Base-by-base conservation (phyloP, 2,329 filamentous ascomycete species). In the Tympanopsis confertula region DNA sequence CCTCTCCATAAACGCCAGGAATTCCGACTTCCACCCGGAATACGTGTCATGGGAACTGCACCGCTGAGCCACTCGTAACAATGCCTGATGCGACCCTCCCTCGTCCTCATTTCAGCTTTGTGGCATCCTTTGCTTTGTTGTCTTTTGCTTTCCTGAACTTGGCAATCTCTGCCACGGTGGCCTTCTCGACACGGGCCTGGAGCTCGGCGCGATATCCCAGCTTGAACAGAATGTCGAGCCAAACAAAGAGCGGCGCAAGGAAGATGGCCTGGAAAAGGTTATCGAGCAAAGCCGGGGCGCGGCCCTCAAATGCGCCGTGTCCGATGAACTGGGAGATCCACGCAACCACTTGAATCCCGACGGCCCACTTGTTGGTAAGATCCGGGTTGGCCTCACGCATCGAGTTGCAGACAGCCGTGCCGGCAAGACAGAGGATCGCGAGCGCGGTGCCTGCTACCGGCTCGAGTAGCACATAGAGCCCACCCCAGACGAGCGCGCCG, bases 241-340 rank as follows among this genome's bases (percentile, higher is more conserved):
- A 98, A 41, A 96, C 89, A 50, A 96, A 98, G 52, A 98, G 82
- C 5, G 91, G 91, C 0, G 91, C 91, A 18, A 96, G 69, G 52
- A 96, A 89, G 45, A 96, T 59, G 19, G 91, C 88, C 61, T 96
- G 91, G 35, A 93, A 69, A 30, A 96, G 62, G 52, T 95, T 96
- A 61, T 96, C 88, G 35, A 96, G 65, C 45, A 96, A 63, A 4
- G 88, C 89, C 5, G 89, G 91, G 3, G 88, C 86, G 38, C 89
- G 77, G 15, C 84, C 78, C 61, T 96, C 91, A 49, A 86, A 96
- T 37, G 72, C 76, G 26, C 87, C 88, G 53, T 98, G 91, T 19
- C 91, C 91, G 37, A 96, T 50, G 53, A 98, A 95, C 55, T 98
- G 91, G 37, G 80, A 68, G 39, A 94, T 65, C 91, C 91, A 98